phyloP scores from a whole-genome alignment of 2,329 filamentous ascomycete species.

The Fusarium falciforme region DNA sequence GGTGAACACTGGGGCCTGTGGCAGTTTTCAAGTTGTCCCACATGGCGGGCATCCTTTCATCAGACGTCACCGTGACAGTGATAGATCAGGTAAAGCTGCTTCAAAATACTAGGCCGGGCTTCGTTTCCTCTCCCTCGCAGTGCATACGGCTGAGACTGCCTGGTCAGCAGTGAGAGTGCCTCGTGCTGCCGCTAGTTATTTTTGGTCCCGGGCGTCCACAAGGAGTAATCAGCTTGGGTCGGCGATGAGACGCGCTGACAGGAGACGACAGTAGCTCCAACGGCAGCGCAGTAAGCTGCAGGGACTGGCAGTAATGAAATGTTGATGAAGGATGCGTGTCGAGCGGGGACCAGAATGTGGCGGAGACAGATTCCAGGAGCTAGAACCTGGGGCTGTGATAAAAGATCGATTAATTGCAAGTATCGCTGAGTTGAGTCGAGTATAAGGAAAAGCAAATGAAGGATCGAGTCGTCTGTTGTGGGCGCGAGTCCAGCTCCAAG shows the following conservation, averaged over 20 bases:
- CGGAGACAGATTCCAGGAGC: constrained; percentile 18
- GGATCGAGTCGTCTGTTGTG: constrained; percentile 14
- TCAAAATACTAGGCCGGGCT: neutral
- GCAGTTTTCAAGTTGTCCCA: constrained; percentile 43
- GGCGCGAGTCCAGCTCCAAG: constrained; percentile 37
- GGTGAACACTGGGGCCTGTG: constrained; percentile 33
- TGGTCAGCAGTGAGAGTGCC: constrained; percentile 16
- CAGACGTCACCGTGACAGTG: constrained; percentile 16
- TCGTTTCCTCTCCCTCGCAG: neutral
- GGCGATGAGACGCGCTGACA: constrained; percentile 35
- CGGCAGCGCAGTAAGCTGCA: constrained; percentile 3
- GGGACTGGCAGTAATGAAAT: neutral
- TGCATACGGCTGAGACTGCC: constrained; percentile 2
- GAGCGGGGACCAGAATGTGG: constrained; percentile 15
- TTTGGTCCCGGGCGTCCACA: constrained; percentile 30
- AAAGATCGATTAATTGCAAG: constrained; percentile 5
- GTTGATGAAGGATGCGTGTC: neutral
- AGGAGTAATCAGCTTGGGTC: constrained; percentile 10
- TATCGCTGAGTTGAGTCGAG: neutral
- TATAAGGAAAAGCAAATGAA: constrained; percentile 14
- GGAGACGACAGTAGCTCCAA: constrained; percentile 12
- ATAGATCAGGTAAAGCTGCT: constrained; percentile 18
- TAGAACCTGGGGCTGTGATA: constrained; percentile 13
- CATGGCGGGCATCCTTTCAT: constrained; percentile 40
- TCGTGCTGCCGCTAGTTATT: constrained; percentile 38